These are phyloP conservation scores for Ophiostoma angusticollis DNA, from an alignment of 2,329 filamentous ascomycete genomes.

Conservation along the genomic window DNA sequence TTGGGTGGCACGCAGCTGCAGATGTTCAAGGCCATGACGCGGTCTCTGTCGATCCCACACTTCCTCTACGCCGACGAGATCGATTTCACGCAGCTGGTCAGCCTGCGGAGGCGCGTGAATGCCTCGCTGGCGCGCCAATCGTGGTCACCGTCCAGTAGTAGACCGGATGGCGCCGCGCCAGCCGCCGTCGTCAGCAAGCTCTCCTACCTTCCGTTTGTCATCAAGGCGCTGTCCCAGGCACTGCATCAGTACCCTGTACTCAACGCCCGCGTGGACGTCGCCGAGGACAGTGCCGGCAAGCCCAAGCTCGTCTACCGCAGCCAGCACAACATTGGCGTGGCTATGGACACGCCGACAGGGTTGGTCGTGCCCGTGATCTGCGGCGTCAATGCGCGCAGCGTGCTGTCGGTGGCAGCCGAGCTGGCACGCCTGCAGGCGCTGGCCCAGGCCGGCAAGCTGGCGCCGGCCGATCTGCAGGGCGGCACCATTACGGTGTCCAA, in stretches of 20 bases:
- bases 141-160: conserved; percentile 13
- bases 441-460: conserved; percentile 62
- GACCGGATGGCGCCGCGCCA: conserved; percentile 8
- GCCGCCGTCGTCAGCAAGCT: conserved; percentile 46
- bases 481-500: conserved; percentile 95
- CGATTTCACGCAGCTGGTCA: conserved; percentile 62
- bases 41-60: conserved; percentile 80
- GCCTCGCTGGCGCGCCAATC: conserved; percentile 32
- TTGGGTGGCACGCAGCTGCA: conserved; percentile 71
- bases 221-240: conserved; percentile 86
- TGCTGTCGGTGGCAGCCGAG: conserved; percentile 66
- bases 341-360: conserved; percentile 83
- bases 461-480: conserved; percentile 61
- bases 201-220: conserved; percentile 85
- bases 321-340: conserved; percentile 89
- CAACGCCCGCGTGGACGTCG: conserved; percentile 66
- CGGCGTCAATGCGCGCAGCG: conserved; percentile 64
- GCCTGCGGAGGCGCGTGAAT: conserved; percentile 65
- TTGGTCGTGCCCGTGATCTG: conserved; percentile 86
- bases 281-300: conserved; percentile 31
- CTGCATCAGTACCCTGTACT: conserved; percentile 72
- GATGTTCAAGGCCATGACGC: conserved; percentile 98
- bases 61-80: conserved; percentile 91
- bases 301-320: conserved; percentile 66
- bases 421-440: conserved; percentile 60